Evolutionary conservation across 805 yeast genomes (phyloP).

Genomic region (Metschnikowia colocasiae): DNA sequence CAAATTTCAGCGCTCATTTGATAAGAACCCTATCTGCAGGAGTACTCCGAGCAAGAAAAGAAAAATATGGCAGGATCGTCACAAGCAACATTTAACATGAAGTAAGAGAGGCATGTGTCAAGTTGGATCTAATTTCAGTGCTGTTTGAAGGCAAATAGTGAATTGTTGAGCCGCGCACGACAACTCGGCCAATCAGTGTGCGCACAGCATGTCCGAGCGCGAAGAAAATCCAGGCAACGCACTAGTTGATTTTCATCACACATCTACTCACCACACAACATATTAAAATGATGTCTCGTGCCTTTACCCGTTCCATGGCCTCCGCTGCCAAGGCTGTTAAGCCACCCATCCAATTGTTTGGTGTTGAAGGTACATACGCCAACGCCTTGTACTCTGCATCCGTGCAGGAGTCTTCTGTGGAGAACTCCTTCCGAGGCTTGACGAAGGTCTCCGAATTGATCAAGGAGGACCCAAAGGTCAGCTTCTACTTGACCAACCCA

Average conservation of each 20-base stretch:
- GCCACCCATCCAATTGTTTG: constrained; percentile 92
- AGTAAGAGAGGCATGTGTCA: too few relatives aligned
- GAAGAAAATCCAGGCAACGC: constrained; percentile 9
- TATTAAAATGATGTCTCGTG: constrained; percentile 54
- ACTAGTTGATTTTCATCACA: constrained; percentile 1
- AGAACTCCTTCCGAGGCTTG: constrained; percentile 64
- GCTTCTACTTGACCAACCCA: constrained; percentile 69
- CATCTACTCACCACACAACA: constrained; percentile 3
- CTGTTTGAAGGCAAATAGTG: neutral
- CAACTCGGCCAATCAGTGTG: constrained; percentile 12
- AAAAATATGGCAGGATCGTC: neutral
- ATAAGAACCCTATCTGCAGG: neutral
- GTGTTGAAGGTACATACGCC: constrained; percentile 96
- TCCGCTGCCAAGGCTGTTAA: constrained; percentile 61
- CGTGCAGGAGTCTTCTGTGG: constrained; percentile 73
- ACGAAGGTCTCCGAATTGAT: constrained; percentile 52
- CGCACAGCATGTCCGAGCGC: constrained; percentile 10
- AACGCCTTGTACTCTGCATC: constrained; percentile 92
- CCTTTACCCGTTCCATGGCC: constrained; percentile 69
- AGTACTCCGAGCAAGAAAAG: neutral
- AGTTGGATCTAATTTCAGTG: neutral
- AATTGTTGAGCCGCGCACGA: constrained; percentile 9
- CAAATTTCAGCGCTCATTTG: neutral
- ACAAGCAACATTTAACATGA: neutral
- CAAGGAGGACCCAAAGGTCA: constrained; percentile 59